These are phyloP conservation scores for Colletotrichum acutatum DNA, from an alignment of 2,329 filamentous ascomycete genomes.

Conservation along the genomic window DNA sequence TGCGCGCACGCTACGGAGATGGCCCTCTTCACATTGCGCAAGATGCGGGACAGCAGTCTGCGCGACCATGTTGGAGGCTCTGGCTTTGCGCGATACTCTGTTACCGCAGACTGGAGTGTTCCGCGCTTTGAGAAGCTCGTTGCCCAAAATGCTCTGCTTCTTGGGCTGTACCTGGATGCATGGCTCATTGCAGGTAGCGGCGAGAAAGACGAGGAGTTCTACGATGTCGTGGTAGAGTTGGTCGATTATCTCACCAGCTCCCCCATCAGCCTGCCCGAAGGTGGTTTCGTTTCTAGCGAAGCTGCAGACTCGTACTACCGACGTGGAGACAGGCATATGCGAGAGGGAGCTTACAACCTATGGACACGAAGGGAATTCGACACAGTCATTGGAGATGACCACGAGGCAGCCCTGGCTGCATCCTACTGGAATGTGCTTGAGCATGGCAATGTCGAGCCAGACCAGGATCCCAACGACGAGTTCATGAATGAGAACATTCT, in stretches of 20 bases:
- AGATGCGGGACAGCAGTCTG: constrained; percentile 70
- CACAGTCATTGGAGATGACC: constrained; percentile 70
- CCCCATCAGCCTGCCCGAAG: constrained; percentile 73
- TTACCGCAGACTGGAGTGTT: constrained; percentile 91
- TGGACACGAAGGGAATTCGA: constrained; percentile 93
- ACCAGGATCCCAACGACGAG: constrained; percentile 90
- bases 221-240: constrained; percentile 82
- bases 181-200: constrained; percentile 68
- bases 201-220: constrained; percentile 74
- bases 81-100: constrained; percentile 80
- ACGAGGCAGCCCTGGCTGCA: constrained; percentile 71
- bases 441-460: constrained; percentile 85
- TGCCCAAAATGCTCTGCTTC: constrained; percentile 88
- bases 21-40: constrained; percentile 82
- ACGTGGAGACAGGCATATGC: constrained; percentile 81
- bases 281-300: constrained; percentile 89
- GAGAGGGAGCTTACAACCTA: constrained; percentile 93
- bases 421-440: constrained; percentile 86
- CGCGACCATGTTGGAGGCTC: constrained; percentile 65
- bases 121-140: constrained; percentile 99
- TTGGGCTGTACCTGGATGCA: constrained; percentile 87
- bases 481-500: constrained; percentile 95
- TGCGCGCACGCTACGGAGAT: constrained; percentile 80
- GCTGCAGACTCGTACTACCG: constrained; percentile 86
- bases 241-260: constrained; percentile 84